These are phyloP conservation scores for Meripilus lineatus DNA, from an alignment of 1,284 basidiomycete genomes.

Conservation along the genomic window DNA sequence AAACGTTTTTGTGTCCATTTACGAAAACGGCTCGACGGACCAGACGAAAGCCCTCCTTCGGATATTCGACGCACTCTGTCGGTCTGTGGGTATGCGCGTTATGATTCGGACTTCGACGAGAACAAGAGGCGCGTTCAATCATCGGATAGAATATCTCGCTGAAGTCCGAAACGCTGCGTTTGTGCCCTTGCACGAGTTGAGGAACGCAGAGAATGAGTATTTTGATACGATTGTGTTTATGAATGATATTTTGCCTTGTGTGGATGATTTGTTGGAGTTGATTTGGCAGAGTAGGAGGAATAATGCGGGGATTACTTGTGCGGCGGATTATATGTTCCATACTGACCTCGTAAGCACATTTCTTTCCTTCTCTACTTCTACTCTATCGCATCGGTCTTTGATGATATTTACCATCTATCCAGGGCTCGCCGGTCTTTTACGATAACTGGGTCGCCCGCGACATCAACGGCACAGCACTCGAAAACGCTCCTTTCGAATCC, in stretches of 20 bases:
- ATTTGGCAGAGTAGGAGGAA: slow-evolving; percentile 90
- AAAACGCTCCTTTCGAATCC: slow-evolving; percentile 92
- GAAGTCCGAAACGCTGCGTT: slow-evolving; percentile 95
- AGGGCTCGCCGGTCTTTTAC: slow-evolving; percentile 88
- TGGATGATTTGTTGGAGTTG: slow-evolving; percentile 92
- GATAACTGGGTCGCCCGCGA: slow-evolving; percentile 98
- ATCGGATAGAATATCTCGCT: slow-evolving; percentile 96
- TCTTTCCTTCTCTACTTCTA: neutral
- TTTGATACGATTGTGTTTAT: slow-evolving; percentile 96
- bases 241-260: slow-evolving; percentile 96
- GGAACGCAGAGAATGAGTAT: slow-evolving; percentile 85
- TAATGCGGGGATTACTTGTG: slow-evolving; percentile 95
- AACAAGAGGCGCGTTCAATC: slow-evolving; percentile 92
- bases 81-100: slow-evolving; percentile 84
- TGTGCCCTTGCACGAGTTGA: slow-evolving; percentile 86
- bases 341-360: slow-evolving; percentile 71
- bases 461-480: slow-evolving; percentile 94
- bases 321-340: slow-evolving; percentile 97
- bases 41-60: slow-evolving; percentile 93
- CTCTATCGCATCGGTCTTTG: neutral
- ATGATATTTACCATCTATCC: neutral
- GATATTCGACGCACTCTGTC: slow-evolving; percentile 88
- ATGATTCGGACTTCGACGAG: slow-evolving; percentile 88
- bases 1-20: slow-evolving; percentile 95
- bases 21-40: slow-evolving; percentile 95